Percentiles rank a stretch among this genome's conserved stretches.
These are phyloP conservation scores for Didymella segeticola DNA, from an alignment of 2,329 filamentous ascomycete genomes.

Conservation along the genomic window DNA sequence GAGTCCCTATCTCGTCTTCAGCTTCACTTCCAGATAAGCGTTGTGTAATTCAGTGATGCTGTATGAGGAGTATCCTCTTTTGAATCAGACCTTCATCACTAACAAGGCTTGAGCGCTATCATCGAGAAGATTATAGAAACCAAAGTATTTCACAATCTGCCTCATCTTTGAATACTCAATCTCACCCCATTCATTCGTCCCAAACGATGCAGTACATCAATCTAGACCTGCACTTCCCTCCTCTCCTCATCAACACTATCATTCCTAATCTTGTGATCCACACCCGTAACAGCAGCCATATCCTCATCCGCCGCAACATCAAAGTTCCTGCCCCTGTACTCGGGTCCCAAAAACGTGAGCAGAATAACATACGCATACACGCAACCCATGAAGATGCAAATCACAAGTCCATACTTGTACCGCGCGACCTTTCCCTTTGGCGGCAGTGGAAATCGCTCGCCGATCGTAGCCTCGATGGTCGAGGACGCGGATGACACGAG, in stretches of 20 bases:
- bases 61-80: no score
- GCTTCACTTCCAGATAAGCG: no score
- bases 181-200: no score
- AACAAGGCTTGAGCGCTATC: no score
- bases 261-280: constrained; percentile 4
- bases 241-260: constrained; percentile 8
- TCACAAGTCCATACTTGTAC: constrained; percentile 76
- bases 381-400: constrained; percentile 89
- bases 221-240: not conserved
- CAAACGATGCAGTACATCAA: no score
- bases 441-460: constrained; percentile 75
- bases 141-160: no score
- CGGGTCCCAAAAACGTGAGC: constrained; percentile 68
- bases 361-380: constrained; percentile 71
- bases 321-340: constrained; percentile 50
- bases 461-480: constrained; percentile 78
- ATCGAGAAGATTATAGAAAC: no score
- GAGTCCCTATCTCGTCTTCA: no score
- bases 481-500: constrained; percentile 72
- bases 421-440: constrained; percentile 49
- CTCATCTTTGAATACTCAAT: no score
- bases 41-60: no score
- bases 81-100: no score
- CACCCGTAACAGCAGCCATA: constrained; percentile 37
- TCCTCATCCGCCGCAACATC: constrained; percentile 45